A percentile compares a stretch with the other conserved stretches of the same genome.
phyloP scores from a whole-genome alignment of 1,284 basidiomycete species.

The Inonotus hispidus region DNA sequence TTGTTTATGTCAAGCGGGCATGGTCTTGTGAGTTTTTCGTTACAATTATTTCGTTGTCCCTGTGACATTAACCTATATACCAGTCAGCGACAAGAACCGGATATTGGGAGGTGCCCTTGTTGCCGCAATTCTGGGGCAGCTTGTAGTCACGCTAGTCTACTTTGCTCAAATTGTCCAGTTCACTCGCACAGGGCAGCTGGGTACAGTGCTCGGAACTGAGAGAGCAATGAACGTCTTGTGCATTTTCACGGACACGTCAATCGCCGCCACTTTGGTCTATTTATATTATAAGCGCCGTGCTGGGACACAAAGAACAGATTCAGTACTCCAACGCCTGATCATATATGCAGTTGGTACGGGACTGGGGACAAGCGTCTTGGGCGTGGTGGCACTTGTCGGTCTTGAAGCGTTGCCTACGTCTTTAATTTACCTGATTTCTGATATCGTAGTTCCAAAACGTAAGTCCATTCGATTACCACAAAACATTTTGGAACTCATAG shows the following conservation, averaged over 20 bases:
- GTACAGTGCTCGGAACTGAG: background rate
- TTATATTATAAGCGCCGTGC: background rate
- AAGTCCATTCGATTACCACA: background rate
- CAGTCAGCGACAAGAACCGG: slow-evolving; percentile 5
- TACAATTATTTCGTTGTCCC: background rate
- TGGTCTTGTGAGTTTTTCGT: background rate
- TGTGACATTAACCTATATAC: background rate
- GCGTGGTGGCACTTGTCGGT: background rate
- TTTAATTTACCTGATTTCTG: slow-evolving; percentile 4
- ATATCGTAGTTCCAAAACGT: background rate
- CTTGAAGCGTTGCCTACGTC: background rate
- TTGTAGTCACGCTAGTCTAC: background rate
- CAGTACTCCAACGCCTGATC: slow-evolving; percentile 13
- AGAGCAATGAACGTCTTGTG: background rate
- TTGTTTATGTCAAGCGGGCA: background rate
- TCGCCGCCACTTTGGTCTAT: slow-evolving; percentile 11
- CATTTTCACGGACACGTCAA: slow-evolving; percentile 9
- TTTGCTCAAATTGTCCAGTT: background rate
- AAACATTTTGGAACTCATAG: no score
- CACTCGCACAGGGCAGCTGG: background rate
- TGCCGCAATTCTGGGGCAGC: background rate
- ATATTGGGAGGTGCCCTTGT: background rate
- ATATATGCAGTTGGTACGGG: slow-evolving; percentile 19
- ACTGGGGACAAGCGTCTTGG: slow-evolving; percentile 12
- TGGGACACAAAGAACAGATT: slow-evolving; percentile 6